Evolutionary conservation across 2,329 filamentous ascomycete genomes (phyloP).

Genomic region (Fusarium nodosum): DNA sequence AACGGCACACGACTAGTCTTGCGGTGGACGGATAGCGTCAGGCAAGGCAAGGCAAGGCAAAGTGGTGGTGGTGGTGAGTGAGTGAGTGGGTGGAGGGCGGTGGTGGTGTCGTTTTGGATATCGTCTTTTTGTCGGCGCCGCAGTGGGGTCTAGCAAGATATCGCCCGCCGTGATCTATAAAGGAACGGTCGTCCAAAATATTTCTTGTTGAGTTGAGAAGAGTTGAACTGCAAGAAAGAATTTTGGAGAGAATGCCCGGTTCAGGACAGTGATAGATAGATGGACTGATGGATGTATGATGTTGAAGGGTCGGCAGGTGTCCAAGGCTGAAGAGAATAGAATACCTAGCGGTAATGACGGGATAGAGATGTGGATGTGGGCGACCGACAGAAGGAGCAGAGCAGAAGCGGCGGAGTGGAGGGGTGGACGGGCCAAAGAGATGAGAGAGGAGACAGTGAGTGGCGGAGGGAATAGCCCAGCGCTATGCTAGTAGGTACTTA

Average conservation of each 20-base stretch:
- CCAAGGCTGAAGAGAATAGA: slow-evolving; percentile 43
- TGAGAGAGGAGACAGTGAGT: slow-evolving; percentile 38
- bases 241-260: not conserved
- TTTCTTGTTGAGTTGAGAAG: slow-evolving; percentile 11
- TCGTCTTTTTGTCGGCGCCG: slow-evolving; percentile 46
- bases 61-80: slow-evolving; percentile 8
- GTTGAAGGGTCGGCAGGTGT: slow-evolving; percentile 36
- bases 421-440: slow-evolving; percentile 40
- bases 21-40: slow-evolving; percentile 39
- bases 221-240: not conserved
- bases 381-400: slow-evolving; percentile 12
- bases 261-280: slow-evolving; percentile 12
- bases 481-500: not conserved
- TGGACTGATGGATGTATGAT: slow-evolving; percentile 28
- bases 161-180: slow-evolving; percentile 38
- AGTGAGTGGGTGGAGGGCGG: slow-evolving; percentile 34
- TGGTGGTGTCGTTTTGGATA: slow-evolving; percentile 47
- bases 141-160: slow-evolving; percentile 44
- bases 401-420: slow-evolving; percentile 30
- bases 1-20: slow-evolving; percentile 43
- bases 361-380: slow-evolving; percentile 28
- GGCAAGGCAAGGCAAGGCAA: slow-evolving; percentile 17
- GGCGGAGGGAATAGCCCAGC: slow-evolving; percentile 28
- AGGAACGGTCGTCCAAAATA: slow-evolving; percentile 36
- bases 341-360: slow-evolving; percentile 23